Base-by-base conservation (phyloP, 2,329 filamentous ascomycete genomes). In the Aspergillus neoniger region DNA sequence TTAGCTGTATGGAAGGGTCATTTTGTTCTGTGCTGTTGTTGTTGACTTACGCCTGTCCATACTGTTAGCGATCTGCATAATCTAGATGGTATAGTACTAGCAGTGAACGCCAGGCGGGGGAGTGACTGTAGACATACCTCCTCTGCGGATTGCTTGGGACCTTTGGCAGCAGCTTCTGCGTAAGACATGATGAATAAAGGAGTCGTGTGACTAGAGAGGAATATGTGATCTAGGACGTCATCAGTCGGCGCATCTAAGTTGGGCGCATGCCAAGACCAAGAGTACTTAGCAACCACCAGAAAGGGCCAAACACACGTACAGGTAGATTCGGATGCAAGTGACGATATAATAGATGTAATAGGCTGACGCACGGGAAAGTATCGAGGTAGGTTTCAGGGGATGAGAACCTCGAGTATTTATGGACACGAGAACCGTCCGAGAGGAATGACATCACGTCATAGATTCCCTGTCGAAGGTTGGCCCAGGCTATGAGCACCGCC, bases 161-260 rank as follows among this genome's bases (percentile, higher is more conserved):
- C 79, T 64, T 76, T 78, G 49, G 79, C 77, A 57, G 79, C 80
- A 69, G 77, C 78, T 67, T 79, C 74, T 64, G 80, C 80, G 71
- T 82, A 82, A 63, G 79, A 81, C 80, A 82, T 82, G 57, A 53
- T 73, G 61, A 44, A 58, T 47, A 44, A 32, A 17, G 25, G 50
- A 10, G 10, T 23, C 49, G 23, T 17, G 28, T 55, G 30, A 39
- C 59, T 59, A 44, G 30, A 55, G 55, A 38, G 25, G 23, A 55
- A 38, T 38, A 14, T 10, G 49, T 56, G 47, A 41, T 50, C 52
- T 44, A 39, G 39, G 53, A 47, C 39, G 53, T 55, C 53, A 55
- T 47, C 39, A 30, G 53, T 55, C 23, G 43, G 23, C 15, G 39
- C 39, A 17, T 47, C 17, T 25, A 25, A 21, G 9, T 0, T 10